These are phyloP conservation scores for Pseudopediastrum boryanum DNA, from an alignment of 139 green algal species.

Conservation along the genomic window DNA sequence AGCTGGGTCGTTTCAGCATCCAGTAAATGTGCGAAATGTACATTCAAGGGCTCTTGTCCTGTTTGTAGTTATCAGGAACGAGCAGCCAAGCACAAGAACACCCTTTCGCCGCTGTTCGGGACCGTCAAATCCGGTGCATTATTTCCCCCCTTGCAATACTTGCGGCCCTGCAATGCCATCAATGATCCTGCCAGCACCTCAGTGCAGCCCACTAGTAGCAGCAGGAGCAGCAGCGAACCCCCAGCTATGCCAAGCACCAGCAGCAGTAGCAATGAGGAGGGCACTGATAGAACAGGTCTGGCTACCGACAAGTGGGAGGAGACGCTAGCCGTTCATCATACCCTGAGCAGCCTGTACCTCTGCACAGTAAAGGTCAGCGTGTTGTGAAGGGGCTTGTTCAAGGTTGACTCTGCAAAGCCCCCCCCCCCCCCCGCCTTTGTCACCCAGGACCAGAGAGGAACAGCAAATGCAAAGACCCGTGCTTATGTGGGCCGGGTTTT, in stretches of 20 bases:
- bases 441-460: not conserved
- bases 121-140: no score
- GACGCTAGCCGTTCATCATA: constrained; percentile 15
- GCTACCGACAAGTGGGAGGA: constrained; percentile 6
- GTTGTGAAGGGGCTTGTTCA: not conserved
- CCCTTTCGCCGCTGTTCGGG: no score
- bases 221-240: not conserved
- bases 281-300: not conserved
- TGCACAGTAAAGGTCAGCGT: constrained; percentile 2
- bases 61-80: no score
- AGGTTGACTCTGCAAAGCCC: not conserved
- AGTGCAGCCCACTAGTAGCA: constrained; percentile 14
- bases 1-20: no score
- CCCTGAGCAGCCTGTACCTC: constrained; percentile 30
- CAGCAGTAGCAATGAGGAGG: constrained; percentile 4
- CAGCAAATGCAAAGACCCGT: not conserved
- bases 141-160: no score
- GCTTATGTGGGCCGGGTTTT: not conserved
- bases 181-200: no score
- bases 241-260: not conserved
- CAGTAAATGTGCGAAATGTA: no score
- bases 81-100: no score
- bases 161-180: no score
- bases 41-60: no score
- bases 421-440: not conserved